phyloP scores from a whole-genome alignment of 305 asterid species.

The Vinca major region DNA sequence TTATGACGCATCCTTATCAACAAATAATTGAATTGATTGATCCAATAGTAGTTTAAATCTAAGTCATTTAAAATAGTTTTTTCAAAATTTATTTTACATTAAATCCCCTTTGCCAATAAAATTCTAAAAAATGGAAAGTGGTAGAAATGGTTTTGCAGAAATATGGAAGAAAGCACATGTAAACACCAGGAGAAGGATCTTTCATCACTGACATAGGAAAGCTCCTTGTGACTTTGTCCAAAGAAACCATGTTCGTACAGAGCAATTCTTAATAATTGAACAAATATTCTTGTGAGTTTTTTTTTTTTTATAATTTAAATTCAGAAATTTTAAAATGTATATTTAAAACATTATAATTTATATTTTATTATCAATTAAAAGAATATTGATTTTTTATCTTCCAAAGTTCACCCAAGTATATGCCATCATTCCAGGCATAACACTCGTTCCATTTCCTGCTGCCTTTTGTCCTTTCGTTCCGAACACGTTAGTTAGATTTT shows the following conservation, averaged over 20 bases:
- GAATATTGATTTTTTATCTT: background rate
- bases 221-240: background rate
- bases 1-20: too few relatives aligned
- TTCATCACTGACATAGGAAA: conserved; percentile 4
- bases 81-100: too few relatives aligned
- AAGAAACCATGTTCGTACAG: background rate
- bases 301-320: background rate
- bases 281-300: background rate
- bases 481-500: too few relatives aligned
- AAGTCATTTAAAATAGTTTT: too few relatives aligned
- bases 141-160: background rate
- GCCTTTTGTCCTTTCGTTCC: background rate
- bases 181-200: background rate
- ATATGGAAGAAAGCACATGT: conserved; percentile 3
- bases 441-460: background rate
- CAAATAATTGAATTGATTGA: too few relatives aligned
- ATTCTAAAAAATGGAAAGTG: background rate
- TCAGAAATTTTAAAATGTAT: background rate
- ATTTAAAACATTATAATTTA: too few relatives aligned
- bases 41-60: too few relatives aligned
- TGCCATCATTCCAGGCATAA: conserved; percentile 8
- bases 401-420: background rate
- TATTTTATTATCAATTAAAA: background rate
- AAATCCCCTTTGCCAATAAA: background rate
- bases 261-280: background rate